phyloP scores from a whole-genome alignment of 2,329 filamentous ascomycete species.

The Aspergillus viridinutans region DNA sequence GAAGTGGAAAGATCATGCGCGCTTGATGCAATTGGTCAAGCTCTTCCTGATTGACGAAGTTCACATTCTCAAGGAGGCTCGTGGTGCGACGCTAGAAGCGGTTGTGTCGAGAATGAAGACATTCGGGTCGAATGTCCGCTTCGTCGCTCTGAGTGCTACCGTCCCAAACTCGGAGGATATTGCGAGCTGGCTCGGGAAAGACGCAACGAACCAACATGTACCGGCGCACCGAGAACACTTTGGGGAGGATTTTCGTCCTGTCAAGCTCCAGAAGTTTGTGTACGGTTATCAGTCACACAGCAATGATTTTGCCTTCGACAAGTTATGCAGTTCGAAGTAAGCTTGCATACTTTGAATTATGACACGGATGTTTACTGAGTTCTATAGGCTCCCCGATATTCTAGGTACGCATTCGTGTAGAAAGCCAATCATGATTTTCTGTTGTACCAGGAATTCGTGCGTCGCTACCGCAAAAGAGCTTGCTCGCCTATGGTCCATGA shows the following conservation, averaged over 20 bases:
- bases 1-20: slow-evolving; percentile 78
- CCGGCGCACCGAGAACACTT: slow-evolving; percentile 68
- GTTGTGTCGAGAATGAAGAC: slow-evolving; percentile 86
- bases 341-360: slow-evolving; percentile 11
- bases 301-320: slow-evolving; percentile 78
- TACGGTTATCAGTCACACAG: slow-evolving; percentile 61
- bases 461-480: slow-evolving; percentile 64
- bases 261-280: slow-evolving; percentile 71
- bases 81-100: slow-evolving; percentile 76
- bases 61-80: slow-evolving; percentile 74
- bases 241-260: slow-evolving; percentile 74
- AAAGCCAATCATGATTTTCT: slow-evolving; percentile 82
- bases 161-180: slow-evolving; percentile 79
- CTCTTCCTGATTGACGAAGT: slow-evolving; percentile 85
- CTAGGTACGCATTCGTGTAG: slow-evolving; percentile 62
- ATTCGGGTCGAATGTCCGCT: slow-evolving; percentile 68
- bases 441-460: slow-evolving; percentile 69
- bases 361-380: not conserved
- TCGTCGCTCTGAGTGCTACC: slow-evolving; percentile 77
- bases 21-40: slow-evolving; percentile 68
- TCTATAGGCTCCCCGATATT: slow-evolving; percentile 57
- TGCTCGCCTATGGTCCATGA: slow-evolving; percentile 60
- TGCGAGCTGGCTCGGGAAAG: slow-evolving; percentile 71
- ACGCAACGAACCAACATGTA: slow-evolving; percentile 54
- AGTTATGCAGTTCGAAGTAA: slow-evolving; percentile 58